Evolutionary conservation across 345 rosid species (phyloP).

Genomic region (Triadica sebifera): DNA sequence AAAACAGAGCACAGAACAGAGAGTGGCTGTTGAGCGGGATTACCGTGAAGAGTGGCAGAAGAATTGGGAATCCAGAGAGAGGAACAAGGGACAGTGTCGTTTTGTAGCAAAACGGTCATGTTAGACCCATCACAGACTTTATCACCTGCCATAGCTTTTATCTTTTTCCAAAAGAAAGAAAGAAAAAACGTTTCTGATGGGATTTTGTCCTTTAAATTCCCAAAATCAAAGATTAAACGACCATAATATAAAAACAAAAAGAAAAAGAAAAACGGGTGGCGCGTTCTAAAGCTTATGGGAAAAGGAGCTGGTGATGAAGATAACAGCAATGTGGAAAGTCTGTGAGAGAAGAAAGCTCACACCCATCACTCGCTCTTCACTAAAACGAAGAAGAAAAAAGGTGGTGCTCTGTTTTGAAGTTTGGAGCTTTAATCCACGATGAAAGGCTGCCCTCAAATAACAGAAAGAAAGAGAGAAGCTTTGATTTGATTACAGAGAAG

Average conservation of each 20-base stretch:
- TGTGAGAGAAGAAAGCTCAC: conserved; percentile 17
- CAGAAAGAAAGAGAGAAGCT: background rate
- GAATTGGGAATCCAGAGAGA: conserved; percentile 43
- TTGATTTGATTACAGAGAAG: too few relatives aligned
- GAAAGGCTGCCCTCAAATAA: background rate
- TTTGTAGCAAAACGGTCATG: conserved; percentile 26
- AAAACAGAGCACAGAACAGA: conserved; percentile 7
- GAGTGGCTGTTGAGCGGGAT: background rate
- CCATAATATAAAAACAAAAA: background rate
- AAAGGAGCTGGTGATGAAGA: conserved; percentile 9
- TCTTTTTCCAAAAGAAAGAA: background rate
- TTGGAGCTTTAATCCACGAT: too few relatives aligned
- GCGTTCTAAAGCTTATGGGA: conserved; percentile 3
- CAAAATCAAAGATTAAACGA: background rate
- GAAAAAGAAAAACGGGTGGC: background rate
- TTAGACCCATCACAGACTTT: conserved; percentile 24
- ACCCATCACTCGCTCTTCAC: conserved; percentile 1
- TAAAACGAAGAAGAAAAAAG: too few relatives aligned
- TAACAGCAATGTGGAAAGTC: conserved; percentile 25
- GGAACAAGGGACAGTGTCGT: conserved; percentile 32
- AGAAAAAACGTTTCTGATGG: background rate
- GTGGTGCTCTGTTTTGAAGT: too few relatives aligned
- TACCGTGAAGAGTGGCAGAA: conserved; percentile 38
- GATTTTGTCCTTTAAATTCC: background rate
- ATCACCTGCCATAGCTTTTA: conserved; percentile 30